Conservation (phyloP, 169 alveolate genomes). For the Eimeria maxima region DNA sequence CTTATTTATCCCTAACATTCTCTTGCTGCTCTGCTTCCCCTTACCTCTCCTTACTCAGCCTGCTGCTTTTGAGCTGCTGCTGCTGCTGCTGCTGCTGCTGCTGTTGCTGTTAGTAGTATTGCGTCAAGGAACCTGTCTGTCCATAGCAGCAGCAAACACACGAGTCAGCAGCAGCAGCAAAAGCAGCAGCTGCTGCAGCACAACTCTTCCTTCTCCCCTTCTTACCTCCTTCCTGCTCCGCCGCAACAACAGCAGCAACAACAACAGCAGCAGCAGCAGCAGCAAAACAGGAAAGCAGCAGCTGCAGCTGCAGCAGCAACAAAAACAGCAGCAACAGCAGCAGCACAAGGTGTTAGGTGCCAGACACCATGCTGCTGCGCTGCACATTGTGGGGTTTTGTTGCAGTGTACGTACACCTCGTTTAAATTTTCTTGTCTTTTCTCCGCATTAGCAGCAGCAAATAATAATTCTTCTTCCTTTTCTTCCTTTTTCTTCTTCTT, state of each 20-base stretch:
- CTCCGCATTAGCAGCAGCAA: too few relatives aligned
- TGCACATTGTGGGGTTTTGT: not conserved
- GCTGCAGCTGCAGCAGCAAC: too few relatives aligned
- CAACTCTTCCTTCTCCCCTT: not conserved
- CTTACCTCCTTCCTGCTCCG: not conserved
- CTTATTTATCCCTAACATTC: not conserved
- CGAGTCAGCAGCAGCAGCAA: not conserved
- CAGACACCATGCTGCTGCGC: not conserved
- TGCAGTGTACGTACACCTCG: not conserved
- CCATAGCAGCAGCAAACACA: conserved; percentile 21
- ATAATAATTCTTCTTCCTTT: not conserved
- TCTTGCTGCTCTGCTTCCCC: not conserved
- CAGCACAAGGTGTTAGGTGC: too few relatives aligned
- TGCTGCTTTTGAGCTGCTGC: conserved; percentile 2
- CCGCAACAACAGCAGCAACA: not conserved
- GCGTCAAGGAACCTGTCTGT: not conserved
- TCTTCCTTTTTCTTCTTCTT: not conserved
- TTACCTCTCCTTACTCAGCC: not conserved
- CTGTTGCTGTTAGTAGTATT: not conserved
- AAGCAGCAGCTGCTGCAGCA: not conserved
- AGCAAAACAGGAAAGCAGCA: not conserved
- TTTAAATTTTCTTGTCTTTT: not conserved
- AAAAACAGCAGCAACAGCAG: too few relatives aligned
- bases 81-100: conserved; percentile 1
- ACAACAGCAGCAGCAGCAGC: conserved; percentile 1